Conservation (phyloP, 345 rosid genomes). For the Laguncularia racemosa region DNA sequence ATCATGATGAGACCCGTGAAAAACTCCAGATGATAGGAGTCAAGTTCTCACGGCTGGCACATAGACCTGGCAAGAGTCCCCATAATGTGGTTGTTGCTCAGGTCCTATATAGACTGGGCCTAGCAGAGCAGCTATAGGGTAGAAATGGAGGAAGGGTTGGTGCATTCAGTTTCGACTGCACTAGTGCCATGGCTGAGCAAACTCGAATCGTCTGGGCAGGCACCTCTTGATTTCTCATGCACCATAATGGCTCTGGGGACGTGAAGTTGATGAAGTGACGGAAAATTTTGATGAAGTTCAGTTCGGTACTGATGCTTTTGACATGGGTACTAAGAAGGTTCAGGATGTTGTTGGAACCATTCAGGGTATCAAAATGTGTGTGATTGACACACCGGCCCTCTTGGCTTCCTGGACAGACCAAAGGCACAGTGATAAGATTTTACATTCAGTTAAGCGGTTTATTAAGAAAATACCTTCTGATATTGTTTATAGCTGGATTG, state of each 20-base stretch:
- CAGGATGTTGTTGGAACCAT: constrained; percentile 94
- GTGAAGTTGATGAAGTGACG: constrained; percentile 91
- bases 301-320: constrained; percentile 86
- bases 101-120: constrained; percentile 91
- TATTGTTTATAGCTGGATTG: constrained; percentile 97
- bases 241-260: constrained; percentile 99
- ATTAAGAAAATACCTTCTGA: constrained; percentile 91
- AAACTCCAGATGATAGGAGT: constrained; percentile 97
- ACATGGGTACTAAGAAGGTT: constrained; percentile 82
- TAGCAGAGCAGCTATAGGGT: constrained; percentile 96
- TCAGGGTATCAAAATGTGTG: constrained; percentile 94
- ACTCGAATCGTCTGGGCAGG: constrained; percentile 94
- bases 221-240: constrained; percentile 96
- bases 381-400: constrained; percentile 97
- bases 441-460: constrained; percentile 70
- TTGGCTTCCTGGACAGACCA: constrained; percentile 93
- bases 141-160: constrained; percentile 99
- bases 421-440: constrained; percentile 82
- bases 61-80: constrained; percentile 96
- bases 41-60: constrained; percentile 93
- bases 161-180: constrained; percentile 96
- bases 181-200: constrained; percentile 98
- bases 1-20: constrained; percentile 92
- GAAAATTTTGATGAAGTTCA: too few relatives aligned
- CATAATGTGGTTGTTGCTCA: constrained; percentile 99